Evolutionary conservation across 768 basidiomycete species (phyloP).

Genomic region (Gloeopeniophorella convolvens): DNA sequence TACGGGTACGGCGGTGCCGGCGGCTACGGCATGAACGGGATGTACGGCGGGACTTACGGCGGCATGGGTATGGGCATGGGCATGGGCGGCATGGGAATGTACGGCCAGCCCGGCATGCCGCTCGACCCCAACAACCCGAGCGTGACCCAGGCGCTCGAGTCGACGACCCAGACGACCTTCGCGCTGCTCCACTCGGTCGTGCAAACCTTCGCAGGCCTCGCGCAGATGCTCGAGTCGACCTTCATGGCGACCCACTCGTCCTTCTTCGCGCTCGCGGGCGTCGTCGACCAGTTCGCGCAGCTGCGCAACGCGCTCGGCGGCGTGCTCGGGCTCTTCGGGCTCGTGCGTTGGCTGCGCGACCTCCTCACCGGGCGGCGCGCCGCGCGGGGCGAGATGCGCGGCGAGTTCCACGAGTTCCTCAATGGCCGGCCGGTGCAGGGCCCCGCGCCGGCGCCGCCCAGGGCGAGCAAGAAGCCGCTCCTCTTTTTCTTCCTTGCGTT

Average conservation of each 20-base stretch:
- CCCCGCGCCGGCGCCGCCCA: conserved; percentile 40
- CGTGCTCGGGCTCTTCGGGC: conserved; percentile 86
- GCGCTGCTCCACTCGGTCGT: conserved; percentile 91
- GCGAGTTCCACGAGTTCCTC: conserved; percentile 74
- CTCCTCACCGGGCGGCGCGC: conserved; percentile 42
- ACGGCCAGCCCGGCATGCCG: conserved; percentile 32
- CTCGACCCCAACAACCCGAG: conserved; percentile 51
- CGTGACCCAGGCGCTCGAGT: conserved; percentile 82
- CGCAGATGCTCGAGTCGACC: conserved; percentile 96
- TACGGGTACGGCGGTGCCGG: conserved; percentile 26
- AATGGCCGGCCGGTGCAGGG: conserved; percentile 55
- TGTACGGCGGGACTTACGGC: conserved; percentile 38
- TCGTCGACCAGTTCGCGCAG: conserved; percentile 90
- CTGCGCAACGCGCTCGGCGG: conserved; percentile 90
- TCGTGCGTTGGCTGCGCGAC: conserved; percentile 79
- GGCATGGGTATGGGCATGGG: conserved; percentile 35
- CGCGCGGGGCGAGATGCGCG: conserved; percentile 39
- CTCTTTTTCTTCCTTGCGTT: conserved; percentile 91
- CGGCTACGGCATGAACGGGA: conserved; percentile 27
- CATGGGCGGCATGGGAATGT: conserved; percentile 37
- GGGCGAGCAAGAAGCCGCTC: conserved; percentile 82
- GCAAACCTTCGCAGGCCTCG: conserved; percentile 88
- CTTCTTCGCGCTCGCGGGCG: conserved; percentile 95
- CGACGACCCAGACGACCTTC: conserved; percentile 89
- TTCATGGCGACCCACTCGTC: conserved; percentile 96